Percentiles rank a stretch among this genome's conserved stretches.
Conservation (phyloP, 192 early-diverging fungal species). For the Coemansia sp. region DNA sequence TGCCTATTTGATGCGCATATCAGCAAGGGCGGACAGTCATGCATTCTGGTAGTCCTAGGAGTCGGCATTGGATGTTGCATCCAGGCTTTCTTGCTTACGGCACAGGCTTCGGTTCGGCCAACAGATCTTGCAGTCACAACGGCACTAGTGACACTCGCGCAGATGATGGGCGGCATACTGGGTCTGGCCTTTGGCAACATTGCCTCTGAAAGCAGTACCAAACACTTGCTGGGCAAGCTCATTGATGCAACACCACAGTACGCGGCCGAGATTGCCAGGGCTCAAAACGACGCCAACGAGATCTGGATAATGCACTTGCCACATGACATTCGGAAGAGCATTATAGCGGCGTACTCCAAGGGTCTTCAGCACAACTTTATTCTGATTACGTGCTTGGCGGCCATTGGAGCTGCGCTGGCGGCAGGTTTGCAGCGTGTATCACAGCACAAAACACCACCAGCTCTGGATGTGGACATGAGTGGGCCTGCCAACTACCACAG, state of each 20-base stretch:
- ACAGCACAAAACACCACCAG: slow-evolving; percentile 39
- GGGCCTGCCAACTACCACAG: neutral
- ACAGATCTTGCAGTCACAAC: slow-evolving; percentile 43
- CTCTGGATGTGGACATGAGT: slow-evolving; percentile 1
- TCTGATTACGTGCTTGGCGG: slow-evolving; percentile 39
- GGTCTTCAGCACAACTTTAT: slow-evolving; percentile 49
- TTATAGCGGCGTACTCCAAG: slow-evolving; percentile 45
- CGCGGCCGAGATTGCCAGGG: slow-evolving; percentile 32
- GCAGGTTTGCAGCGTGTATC: slow-evolving; percentile 42
- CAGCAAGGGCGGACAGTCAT: slow-evolving; percentile 35
- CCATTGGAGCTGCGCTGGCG: slow-evolving; percentile 26
- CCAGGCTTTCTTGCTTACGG: slow-evolving; percentile 44
- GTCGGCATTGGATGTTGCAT: slow-evolving; percentile 51
- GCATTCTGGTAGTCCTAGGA: slow-evolving; percentile 40
- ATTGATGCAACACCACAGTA: slow-evolving; percentile 31
- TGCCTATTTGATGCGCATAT: slow-evolving; percentile 40
- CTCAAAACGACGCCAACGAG: slow-evolving; percentile 46
- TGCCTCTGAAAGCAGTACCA: slow-evolving; percentile 44
- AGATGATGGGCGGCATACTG: slow-evolving; percentile 51
- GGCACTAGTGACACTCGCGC: slow-evolving; percentile 48
- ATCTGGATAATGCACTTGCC: slow-evolving; percentile 46
- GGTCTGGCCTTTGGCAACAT: slow-evolving; percentile 51
- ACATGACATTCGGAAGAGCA: slow-evolving; percentile 19
- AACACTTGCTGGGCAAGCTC: slow-evolving; percentile 24
- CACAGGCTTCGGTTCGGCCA: slow-evolving; percentile 37